A percentile compares a stretch with the other conserved stretches of the same genome.
Conservation (phyloP, 495 filamentous ascomycete species). For the Neurospora africana region DNA sequence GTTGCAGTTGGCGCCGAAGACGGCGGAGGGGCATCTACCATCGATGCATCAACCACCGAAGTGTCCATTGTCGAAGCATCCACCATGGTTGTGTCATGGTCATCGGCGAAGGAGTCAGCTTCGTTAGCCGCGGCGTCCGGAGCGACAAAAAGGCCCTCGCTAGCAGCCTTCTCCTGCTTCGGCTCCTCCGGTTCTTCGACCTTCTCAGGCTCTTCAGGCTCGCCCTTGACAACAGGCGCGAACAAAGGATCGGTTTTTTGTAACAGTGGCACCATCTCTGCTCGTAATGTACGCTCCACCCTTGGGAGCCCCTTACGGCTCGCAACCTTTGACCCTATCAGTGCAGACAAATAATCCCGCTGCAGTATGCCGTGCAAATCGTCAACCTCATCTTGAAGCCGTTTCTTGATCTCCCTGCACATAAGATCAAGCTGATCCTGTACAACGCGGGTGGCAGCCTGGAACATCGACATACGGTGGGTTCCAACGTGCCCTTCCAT, state of each 20-base stretch:
- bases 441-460: constrained; percentile 34
- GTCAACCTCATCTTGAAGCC: constrained; percentile 28
- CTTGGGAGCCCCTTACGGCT: background rate
- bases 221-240: background rate
- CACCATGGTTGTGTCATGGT: background rate
- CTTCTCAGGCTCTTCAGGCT: background rate
- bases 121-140: background rate
- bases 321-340: constrained; percentile 8
- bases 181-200: background rate
- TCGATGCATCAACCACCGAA: background rate
- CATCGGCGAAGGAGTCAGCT: background rate
- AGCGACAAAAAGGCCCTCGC: background rate
- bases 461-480: constrained; percentile 40
- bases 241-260: constrained; percentile 1
- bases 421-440: constrained; percentile 26
- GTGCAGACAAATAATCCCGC: constrained; percentile 32
- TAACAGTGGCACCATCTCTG: constrained; percentile 11
- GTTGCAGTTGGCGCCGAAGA: background rate
- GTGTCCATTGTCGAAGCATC: background rate
- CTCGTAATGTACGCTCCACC: constrained; percentile 6
- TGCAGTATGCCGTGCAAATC: constrained; percentile 32
- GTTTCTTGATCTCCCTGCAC: constrained; percentile 22
- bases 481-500: constrained; percentile 43
- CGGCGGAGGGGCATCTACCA: background rate
- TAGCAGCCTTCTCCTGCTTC: background rate